Percentiles rank a stretch among this genome's conserved stretches.
Conservation (phyloP, 2,329 filamentous ascomycete genomes). For the Trichoderma sp. region DNA sequence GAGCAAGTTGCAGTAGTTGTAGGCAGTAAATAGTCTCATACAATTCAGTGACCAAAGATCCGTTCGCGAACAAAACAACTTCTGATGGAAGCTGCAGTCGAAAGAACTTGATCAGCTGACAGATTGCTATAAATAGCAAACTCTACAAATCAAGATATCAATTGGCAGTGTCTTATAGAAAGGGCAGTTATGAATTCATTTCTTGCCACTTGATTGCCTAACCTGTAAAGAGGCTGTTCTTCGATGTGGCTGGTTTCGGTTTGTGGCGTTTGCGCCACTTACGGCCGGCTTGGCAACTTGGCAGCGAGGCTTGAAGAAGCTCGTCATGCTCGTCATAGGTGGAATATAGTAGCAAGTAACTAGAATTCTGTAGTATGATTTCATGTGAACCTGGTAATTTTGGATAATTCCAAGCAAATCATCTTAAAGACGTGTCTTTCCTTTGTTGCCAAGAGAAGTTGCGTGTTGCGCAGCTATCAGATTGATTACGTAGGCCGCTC, state of each 20-base stretch:
- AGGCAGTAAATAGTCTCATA: not conserved
- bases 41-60: no score
- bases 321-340: not conserved
- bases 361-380: not conserved
- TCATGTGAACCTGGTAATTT: not conserved
- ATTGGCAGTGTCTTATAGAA: not conserved
- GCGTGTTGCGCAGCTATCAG: not conserved
- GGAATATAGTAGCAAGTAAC: not conserved
- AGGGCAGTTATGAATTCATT: not conserved
- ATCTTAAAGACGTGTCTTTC: not conserved
- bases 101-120: not conserved
- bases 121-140: not conserved
- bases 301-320: slow-evolving; percentile 12
- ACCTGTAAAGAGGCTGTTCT: not conserved
- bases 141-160: not conserved
- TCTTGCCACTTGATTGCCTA: not conserved
- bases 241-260: not conserved
- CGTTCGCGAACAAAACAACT: no score
- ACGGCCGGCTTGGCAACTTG: not conserved
- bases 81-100: no score
- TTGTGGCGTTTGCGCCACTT: slow-evolving; percentile 8
- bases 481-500: not conserved
- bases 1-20: not conserved
- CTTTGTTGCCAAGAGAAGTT: not conserved
- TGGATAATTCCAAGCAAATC: not conserved